Conservation (phyloP, 129 eudicot species). For the Rutidosis leptorrhynchoides region DNA sequence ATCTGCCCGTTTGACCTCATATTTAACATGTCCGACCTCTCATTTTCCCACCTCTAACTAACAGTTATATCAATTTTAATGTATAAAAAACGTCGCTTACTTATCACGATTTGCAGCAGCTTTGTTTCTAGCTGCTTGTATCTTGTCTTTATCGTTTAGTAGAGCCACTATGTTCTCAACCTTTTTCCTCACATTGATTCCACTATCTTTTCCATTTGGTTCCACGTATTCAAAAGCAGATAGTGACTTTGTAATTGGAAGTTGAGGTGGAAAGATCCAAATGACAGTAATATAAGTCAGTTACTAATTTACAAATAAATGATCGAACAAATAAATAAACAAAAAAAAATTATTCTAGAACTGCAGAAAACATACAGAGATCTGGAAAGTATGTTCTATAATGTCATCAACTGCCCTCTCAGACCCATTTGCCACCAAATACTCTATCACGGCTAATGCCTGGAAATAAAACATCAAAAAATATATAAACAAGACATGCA, state of each 20-base stretch:
- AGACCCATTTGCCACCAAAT: conserved; percentile 96
- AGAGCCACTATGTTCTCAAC: conserved; percentile 82
- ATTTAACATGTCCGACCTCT: neutral
- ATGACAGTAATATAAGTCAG: conserved; percentile 10
- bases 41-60: neutral
- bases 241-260: conserved; percentile 54
- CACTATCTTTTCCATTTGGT: conserved; percentile 91
- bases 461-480: conserved; percentile 31
- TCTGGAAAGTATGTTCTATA: conserved; percentile 90
- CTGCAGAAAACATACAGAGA: conserved; percentile 61
- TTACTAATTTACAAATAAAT: neutral
- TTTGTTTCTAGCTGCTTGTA: conserved; percentile 83
- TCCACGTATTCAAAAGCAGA: conserved; percentile 87
- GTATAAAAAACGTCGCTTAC: conserved; percentile 40
- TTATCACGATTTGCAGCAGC: conserved; percentile 95
- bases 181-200: conserved; percentile 95
- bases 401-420: conserved; percentile 99
- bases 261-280: conserved; percentile 7
- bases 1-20: neutral
- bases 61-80: neutral
- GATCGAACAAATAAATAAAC: neutral
- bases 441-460: conserved; percentile 94
- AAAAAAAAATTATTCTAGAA: conserved; percentile 11
- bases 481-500: neutral
- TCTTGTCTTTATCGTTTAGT: conserved; percentile 84